Evolutionary conservation across 805 yeast genomes (phyloP).

Genomic region (Barnettozyma sucrosica): DNA sequence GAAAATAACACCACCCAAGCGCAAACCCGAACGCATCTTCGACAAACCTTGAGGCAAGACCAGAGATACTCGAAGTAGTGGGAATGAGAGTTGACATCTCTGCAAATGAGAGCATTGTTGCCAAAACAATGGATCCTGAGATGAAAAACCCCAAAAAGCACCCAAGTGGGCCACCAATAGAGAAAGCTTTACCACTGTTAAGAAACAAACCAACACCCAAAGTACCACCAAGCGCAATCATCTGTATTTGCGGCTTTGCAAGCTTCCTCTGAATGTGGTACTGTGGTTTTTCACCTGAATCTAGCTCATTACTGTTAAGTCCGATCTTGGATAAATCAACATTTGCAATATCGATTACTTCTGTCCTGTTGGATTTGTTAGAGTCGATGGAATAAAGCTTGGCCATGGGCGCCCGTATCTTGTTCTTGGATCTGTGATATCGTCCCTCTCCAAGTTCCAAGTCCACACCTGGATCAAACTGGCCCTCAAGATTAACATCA

Average conservation of each 20-base stretch:
- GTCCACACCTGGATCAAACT: constrained; percentile 24
- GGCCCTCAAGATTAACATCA: constrained; percentile 17
- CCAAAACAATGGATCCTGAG: constrained; percentile 59
- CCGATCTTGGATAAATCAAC: constrained; percentile 9
- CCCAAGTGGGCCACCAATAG: constrained; percentile 75
- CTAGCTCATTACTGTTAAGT: constrained; percentile 1
- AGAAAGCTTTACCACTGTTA: constrained; percentile 66
- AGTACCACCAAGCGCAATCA: constrained; percentile 76
- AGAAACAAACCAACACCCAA: constrained; percentile 71
- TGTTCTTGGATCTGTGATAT: not conserved
- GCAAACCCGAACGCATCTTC: constrained; percentile 77
- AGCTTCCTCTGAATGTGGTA: constrained; percentile 48
- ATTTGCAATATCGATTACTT: constrained; percentile 20
- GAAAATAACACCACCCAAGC: constrained; percentile 68
- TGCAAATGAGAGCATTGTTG: constrained; percentile 69
- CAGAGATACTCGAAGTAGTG: constrained; percentile 73
- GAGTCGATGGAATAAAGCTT: constrained; percentile 2
- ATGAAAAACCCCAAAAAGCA: constrained; percentile 60
- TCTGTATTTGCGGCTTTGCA: constrained; percentile 62
- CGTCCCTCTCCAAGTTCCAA: not conserved
- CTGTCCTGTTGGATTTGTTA: constrained; percentile 19
- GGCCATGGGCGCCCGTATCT: not conserved
- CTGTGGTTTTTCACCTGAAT: constrained; percentile 2
- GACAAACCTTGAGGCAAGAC: constrained; percentile 66
- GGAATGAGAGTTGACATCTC: constrained; percentile 80